Percentiles rank a stretch among this genome's conserved stretches.
These are phyloP conservation scores for Chloris gayana DNA, from an alignment of 176 grass and related monocot genomes.

Conservation along the genomic window DNA sequence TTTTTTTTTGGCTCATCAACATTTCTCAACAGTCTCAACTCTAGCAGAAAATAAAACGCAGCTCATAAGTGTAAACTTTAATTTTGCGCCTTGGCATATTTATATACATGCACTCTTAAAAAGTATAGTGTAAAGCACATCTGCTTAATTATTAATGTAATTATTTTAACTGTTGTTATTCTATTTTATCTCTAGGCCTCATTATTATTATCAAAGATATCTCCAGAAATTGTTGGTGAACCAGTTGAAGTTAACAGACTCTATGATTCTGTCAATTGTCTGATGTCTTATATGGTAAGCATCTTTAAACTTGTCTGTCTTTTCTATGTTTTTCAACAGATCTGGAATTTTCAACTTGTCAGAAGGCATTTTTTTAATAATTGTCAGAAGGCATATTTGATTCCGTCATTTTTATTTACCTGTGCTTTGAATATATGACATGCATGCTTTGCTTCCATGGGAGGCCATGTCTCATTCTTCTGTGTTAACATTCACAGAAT, in stretches of 20 bases:
- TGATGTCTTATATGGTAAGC: constrained; percentile 89
- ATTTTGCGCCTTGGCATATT: constrained; percentile 19
- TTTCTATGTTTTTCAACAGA: constrained; percentile 18
- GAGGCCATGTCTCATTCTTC: constrained; percentile 23
- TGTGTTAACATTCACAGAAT: constrained; percentile 60
- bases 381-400: constrained; percentile 22
- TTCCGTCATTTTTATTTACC: constrained; percentile 10
- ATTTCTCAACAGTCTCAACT: constrained; percentile 11
- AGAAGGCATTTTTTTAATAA: background rate
- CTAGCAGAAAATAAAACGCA: too few species aligned
- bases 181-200: constrained; percentile 56
- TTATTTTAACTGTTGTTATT: background rate
- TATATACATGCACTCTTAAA: constrained; percentile 7
- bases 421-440: constrained; percentile 11
- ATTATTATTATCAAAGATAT: constrained; percentile 82
- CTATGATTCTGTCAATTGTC: constrained; percentile 91
- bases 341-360: background rate
- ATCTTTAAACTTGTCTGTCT: background rate
- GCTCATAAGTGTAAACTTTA: background rate
- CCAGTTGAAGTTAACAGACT: constrained; percentile 60
- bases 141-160: background rate
- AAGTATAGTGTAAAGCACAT: background rate
- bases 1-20: background rate
- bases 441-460: background rate
- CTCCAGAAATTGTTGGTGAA: constrained; percentile 76